A percentile compares a stretch with the other conserved stretches of the same genome.
Evolutionary conservation across 176 grass and related monocot genomes (phyloP).

Genomic region (Ampelocalamus luodianensis): DNA sequence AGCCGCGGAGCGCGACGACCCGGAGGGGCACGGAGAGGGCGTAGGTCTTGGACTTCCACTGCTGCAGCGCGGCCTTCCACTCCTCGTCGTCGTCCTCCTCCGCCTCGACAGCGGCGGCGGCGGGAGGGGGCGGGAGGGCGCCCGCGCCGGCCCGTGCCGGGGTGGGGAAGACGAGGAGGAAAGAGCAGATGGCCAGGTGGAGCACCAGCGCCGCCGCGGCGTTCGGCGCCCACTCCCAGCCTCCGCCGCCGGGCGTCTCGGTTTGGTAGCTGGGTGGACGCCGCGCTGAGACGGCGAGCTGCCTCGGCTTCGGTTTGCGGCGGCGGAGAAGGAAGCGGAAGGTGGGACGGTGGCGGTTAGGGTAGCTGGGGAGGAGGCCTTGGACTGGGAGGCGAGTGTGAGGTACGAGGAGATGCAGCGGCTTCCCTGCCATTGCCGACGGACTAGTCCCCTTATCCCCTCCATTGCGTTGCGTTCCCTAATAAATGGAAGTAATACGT

Average conservation of each 20-base stretch:
- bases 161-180: slow-evolving; percentile 51
- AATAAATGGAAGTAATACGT: neutral
- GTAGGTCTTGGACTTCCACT: slow-evolving; percentile 85
- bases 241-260: neutral
- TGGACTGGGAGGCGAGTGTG: neutral
- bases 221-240: slow-evolving; percentile 34
- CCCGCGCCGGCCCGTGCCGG: slow-evolving; percentile 39
- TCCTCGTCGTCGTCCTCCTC: slow-evolving; percentile 56
- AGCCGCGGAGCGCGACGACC: slow-evolving; percentile 79
- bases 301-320: slow-evolving; percentile 29
- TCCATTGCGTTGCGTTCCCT: neutral
- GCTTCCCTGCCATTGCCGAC: slow-evolving; percentile 40
- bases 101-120: neutral
- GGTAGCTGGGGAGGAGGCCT: neutral
- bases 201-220: slow-evolving; percentile 44
- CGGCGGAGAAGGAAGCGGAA: slow-evolving; percentile 26
- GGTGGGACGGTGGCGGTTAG: neutral
- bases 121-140: slow-evolving; percentile 30
- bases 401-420: slow-evolving; percentile 40
- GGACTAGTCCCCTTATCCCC: neutral
- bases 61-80: slow-evolving; percentile 64
- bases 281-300: slow-evolving; percentile 28
- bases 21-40: slow-evolving; percentile 78
- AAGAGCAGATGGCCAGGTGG: slow-evolving; percentile 55
- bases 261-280: neutral